Conservation (phyloP, 768 basidiomycete genomes). For the Trametes sanguinea region DNA sequence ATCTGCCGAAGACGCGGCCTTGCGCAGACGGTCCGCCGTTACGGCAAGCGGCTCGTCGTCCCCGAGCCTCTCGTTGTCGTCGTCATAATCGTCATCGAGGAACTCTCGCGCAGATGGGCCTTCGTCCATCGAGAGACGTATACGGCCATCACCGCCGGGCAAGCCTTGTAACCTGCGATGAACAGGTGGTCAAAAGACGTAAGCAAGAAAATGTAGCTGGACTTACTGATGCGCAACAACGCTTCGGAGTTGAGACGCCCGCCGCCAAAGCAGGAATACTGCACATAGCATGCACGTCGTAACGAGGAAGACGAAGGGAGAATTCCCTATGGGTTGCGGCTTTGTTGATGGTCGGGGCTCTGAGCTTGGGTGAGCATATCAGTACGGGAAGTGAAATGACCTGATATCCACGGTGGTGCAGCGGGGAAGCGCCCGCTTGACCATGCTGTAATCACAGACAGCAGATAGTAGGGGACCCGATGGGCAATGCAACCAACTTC, state of each 20-base stretch:
- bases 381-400: background rate
- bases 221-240: slow-evolving; percentile 67
- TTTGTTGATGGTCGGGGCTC: slow-evolving; percentile 62
- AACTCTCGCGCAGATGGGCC: slow-evolving; percentile 72
- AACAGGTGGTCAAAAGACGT: slow-evolving; percentile 3
- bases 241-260: slow-evolving; percentile 53
- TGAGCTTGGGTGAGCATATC: slow-evolving; percentile 32
- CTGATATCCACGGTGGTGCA: too few species aligned
- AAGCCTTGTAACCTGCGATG: slow-evolving; percentile 57
- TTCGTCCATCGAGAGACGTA: slow-evolving; percentile 71
- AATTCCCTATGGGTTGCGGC: slow-evolving; percentile 65
- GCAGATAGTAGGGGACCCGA: background rate
- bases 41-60: slow-evolving; percentile 30
- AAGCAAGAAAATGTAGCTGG: background rate
- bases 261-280: slow-evolving; percentile 64
- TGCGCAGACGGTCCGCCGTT: slow-evolving; percentile 21
- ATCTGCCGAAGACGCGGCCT: slow-evolving; percentile 3
- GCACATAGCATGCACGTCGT: slow-evolving; percentile 59
- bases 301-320: slow-evolving; percentile 53
- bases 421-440: background rate
- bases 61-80: slow-evolving; percentile 41
- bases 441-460: background rate
- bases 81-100: slow-evolving; percentile 60
- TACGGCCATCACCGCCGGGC: slow-evolving; percentile 53
- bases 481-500: too few species aligned